Conservation (phyloP, 805 yeast species). For the Starmerella floricola region DNA sequence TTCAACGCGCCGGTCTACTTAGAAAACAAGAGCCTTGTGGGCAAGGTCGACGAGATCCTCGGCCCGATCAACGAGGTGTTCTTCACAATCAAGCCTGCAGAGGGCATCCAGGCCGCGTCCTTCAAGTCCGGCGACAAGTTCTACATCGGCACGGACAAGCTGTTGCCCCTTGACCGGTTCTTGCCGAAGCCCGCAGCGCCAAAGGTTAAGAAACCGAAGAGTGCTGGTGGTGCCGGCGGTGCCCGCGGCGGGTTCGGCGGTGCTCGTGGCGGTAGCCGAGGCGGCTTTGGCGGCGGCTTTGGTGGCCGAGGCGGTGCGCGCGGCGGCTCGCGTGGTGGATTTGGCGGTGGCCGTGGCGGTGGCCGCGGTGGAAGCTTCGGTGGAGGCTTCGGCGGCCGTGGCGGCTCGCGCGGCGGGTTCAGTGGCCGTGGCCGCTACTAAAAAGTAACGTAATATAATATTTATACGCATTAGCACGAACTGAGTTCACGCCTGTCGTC, state of each 20-base stretch:
- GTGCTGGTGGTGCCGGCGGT: conserved; percentile 54
- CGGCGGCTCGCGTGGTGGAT: conserved; percentile 30
- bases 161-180: conserved; percentile 91
- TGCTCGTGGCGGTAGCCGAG: conserved; percentile 36
- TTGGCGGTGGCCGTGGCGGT: conserved; percentile 31
- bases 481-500: no score
- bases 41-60: conserved; percentile 94
- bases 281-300: conserved; percentile 34
- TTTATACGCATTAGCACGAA: not conserved
- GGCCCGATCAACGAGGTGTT: conserved; percentile 98
- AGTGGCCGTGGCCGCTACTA: conserved; percentile 20
- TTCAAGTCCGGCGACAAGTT: conserved; percentile 95
- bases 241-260: conserved; percentile 34
- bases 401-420: conserved; percentile 25
- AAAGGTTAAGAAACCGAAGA: conserved; percentile 39
- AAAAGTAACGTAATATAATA: not conserved
- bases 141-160: conserved; percentile 87
- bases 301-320: conserved; percentile 24
- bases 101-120: conserved; percentile 88
- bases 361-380: conserved; percentile 26
- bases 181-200: conserved; percentile 68
- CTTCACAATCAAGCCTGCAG: conserved; percentile 90
- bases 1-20: conserved; percentile 97
- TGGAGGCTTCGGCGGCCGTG: conserved; percentile 26
- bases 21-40: conserved; percentile 90